Evolutionary conservation across 2,329 filamentous ascomycete species (phyloP).

Genomic region (Colletotrichum endophyticum): DNA sequence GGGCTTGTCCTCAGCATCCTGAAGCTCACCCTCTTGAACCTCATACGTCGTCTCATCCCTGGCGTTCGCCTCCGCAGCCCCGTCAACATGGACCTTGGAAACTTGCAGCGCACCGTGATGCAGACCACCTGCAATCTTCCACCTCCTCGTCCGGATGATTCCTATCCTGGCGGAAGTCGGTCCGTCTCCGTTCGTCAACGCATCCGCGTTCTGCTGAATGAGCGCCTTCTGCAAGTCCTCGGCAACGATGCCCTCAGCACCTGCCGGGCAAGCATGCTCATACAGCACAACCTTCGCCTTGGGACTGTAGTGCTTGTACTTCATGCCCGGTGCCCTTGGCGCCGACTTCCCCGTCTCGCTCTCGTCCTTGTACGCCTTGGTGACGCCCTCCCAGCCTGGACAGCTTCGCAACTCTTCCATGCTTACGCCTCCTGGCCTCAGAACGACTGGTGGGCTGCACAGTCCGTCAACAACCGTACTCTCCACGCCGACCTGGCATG

Average conservation of each 20-base stretch:
- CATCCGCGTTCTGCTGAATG: conserved; percentile 11
- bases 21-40: conserved; percentile 46
- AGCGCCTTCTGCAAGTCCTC: conserved; percentile 36
- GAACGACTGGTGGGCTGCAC: conserved; percentile 77
- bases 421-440: conserved; percentile 86
- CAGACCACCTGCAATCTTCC: conserved; percentile 51
- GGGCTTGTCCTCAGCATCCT: conserved; percentile 32
- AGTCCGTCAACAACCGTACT: conserved; percentile 96
- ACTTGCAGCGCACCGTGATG: conserved; percentile 32
- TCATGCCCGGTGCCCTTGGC: conserved; percentile 94
- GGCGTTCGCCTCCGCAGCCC: conserved; percentile 22
- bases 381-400: conserved; percentile 80
- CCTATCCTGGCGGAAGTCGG: conserved; percentile 43
- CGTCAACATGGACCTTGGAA: conserved; percentile 30
- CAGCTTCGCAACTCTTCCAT: conserved; percentile 78
- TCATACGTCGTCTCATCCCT: conserved; percentile 38
- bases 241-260: conserved; percentile 37
- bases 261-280: conserved; percentile 56
- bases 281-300: conserved; percentile 86
- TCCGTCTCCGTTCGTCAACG: conserved; percentile 24
- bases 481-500: conserved; percentile 89
- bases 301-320: conserved; percentile 97
- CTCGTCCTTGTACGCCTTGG: conserved; percentile 79
- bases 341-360: conserved; percentile 67
- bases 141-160: conserved; percentile 60